Conservation (phyloP, 352 stramenopile genomes). For the Phytopythium oedochilum region DNA sequence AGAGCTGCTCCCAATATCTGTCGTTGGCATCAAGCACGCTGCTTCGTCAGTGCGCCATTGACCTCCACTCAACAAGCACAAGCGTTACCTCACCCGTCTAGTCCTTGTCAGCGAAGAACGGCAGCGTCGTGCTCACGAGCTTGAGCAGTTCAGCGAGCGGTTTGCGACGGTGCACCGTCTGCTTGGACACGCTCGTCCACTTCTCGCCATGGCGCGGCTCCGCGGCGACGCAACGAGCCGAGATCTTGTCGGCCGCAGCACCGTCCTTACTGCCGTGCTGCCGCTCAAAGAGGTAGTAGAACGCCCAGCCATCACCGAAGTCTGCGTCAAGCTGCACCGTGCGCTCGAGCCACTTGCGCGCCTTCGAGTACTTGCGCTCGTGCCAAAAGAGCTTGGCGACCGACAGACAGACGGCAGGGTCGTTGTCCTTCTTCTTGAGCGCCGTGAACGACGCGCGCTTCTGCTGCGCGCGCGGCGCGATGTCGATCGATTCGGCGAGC, state of each 20-base stretch:
- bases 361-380: conserved; percentile 94
- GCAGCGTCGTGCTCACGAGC: conserved; percentile 73
- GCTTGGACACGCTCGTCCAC: conserved; percentile 92
- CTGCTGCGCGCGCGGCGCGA: conserved; percentile 91
- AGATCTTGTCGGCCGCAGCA: conserved; percentile 80
- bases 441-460: conserved; percentile 95
- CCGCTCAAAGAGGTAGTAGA: conserved; percentile 97
- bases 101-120: conserved; percentile 56
- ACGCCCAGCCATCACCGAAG: conserved; percentile 96
- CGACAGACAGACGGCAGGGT: conserved; percentile 94
- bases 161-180: conserved; percentile 89
- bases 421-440: conserved; percentile 97
- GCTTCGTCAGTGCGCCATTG: not conserved
- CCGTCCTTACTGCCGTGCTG: conserved; percentile 69
- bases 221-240: conserved; percentile 82
- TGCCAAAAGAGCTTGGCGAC: conserved; percentile 97
- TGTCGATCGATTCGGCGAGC: conserved; percentile 95
- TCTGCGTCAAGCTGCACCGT: conserved; percentile 95
- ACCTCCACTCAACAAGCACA: no score
- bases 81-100: not conserved
- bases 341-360: conserved; percentile 97
- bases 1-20: not conserved
- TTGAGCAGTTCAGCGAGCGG: conserved; percentile 64
- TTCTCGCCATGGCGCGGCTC: conserved; percentile 95
- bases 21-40: not conserved